A percentile compares a stretch with the other conserved stretches of the same genome.
These are phyloP conservation scores for Globisporangium solare DNA, from an alignment of 352 stramenopile genomes.

Conservation along the genomic window DNA sequence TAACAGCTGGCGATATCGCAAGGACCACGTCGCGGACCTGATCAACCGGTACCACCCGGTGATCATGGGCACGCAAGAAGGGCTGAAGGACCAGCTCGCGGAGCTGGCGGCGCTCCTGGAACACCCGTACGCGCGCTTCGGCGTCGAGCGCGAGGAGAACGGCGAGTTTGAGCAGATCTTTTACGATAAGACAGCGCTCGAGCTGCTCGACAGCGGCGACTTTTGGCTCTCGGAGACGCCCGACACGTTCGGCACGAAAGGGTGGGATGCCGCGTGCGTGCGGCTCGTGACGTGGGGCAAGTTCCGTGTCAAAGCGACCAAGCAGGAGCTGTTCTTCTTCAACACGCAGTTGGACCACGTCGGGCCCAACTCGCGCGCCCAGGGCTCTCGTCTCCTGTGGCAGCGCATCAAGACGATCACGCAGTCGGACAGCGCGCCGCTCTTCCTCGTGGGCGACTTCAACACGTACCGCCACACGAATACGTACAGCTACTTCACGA, in stretches of 20 bases:
- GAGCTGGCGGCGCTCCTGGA: conserved; percentile 50
- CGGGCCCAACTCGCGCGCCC: conserved; percentile 38
- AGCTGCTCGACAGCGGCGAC: conserved; percentile 52
- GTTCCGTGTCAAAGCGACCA: conserved; percentile 53
- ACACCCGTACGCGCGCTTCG: conserved; percentile 68
- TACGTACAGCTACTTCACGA: conserved; percentile 82
- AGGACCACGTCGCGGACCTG: conserved; percentile 69
- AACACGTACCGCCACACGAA: conserved; percentile 82
- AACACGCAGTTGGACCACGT: conserved; percentile 80
- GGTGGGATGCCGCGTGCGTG: conserved; percentile 66
- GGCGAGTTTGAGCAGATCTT: conserved; percentile 84
- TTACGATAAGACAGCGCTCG: conserved; percentile 53
- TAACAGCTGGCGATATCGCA: conserved; percentile 67
- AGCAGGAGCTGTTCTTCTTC: conserved; percentile 70
- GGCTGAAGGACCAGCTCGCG: conserved; percentile 56
- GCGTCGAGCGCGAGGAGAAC: conserved; percentile 62
- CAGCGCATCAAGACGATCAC: conserved; percentile 57
- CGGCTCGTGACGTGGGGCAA: conserved; percentile 70
- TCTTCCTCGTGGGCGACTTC: conserved; percentile 83
- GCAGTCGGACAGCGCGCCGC: conserved; percentile 30
- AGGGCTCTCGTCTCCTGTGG: conserved; percentile 59
- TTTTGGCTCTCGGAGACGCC: conserved; percentile 79
- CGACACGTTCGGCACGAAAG: conserved; percentile 45
- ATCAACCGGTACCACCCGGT: conserved; percentile 70
- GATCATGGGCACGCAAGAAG: conserved; percentile 74